phyloP scores from a whole-genome alignment of 371 early-diverging fungal species.

The Saksenaea oblongispora region DNA sequence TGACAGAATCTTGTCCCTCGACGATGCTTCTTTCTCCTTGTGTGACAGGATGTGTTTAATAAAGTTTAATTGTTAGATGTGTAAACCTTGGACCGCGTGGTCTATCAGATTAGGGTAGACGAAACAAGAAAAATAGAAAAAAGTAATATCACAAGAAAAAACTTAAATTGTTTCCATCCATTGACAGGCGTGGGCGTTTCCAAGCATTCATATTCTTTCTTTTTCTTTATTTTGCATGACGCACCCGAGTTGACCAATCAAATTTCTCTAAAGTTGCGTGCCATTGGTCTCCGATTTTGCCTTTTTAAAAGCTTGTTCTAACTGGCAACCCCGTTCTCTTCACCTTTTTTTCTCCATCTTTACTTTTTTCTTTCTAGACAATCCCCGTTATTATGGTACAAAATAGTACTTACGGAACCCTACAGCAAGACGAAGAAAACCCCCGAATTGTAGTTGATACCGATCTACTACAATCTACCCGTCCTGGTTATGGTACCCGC shows the following conservation, averaged over 20 bases:
- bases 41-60: not conserved
- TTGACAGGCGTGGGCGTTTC: too few relatives aligned
- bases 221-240: not conserved
- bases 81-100: conserved; percentile 1
- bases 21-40: not conserved
- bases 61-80: not conserved
- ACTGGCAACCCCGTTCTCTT: not conserved
- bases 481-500: conserved; percentile 44
- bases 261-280: not conserved
- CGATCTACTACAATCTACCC: conserved; percentile 35
- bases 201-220: too few relatives aligned
- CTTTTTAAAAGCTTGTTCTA: not conserved
- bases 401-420: not conserved
- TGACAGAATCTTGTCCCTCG: not conserved
- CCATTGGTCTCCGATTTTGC: conserved; percentile 4
- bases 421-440: not conserved
- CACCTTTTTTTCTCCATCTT: not conserved
- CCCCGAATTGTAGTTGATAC: conserved; percentile 6
- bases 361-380: not conserved
- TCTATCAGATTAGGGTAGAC: not conserved
- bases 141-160: not conserved
- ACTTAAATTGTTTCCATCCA: too few relatives aligned
- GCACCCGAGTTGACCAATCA: conserved; percentile 5
- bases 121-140: not conserved
- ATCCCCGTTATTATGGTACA: not conserved